A percentile compares a stretch with the other conserved stretches of the same genome.
phyloP scores from a whole-genome alignment of 2,329 filamentous ascomycete genomes.

The Scedosporium boydii region DNA sequence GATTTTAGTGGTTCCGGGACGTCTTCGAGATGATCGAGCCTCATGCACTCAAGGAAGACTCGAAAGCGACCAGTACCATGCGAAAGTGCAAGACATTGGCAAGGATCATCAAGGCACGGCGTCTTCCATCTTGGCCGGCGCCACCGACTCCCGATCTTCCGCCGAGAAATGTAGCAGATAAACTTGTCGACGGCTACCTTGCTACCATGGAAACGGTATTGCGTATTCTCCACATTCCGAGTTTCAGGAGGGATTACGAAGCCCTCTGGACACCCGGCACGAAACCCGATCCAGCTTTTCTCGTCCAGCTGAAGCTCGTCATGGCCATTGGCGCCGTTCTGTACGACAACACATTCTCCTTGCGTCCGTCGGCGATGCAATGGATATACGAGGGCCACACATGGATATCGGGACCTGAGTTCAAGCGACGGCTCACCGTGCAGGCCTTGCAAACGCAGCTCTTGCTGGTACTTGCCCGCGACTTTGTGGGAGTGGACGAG shows the following conservation, averaged over 20 bases:
- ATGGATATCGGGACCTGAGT: slow-evolving; percentile 42
- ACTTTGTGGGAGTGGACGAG: slow-evolving; percentile 26
- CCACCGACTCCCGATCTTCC: slow-evolving; percentile 34
- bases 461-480: slow-evolving; percentile 32
- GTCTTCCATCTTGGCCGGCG: slow-evolving; percentile 38
- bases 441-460: slow-evolving; percentile 39
- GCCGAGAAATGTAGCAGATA: slow-evolving; percentile 30
- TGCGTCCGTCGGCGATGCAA: slow-evolving; percentile 37
- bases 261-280: slow-evolving; percentile 31
- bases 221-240: slow-evolving; percentile 41
- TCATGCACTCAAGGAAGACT: slow-evolving; percentile 24
- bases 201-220: slow-evolving; percentile 35
- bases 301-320: slow-evolving; percentile 48
- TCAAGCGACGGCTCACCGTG: slow-evolving; percentile 40
- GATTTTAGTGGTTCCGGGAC: slow-evolving; percentile 25
- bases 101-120: slow-evolving; percentile 38
- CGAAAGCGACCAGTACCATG: slow-evolving; percentile 25
- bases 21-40: slow-evolving; percentile 35
- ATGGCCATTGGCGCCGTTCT: slow-evolving; percentile 45
- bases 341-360: slow-evolving; percentile 39
- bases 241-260: slow-evolving; percentile 38
- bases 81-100: slow-evolving; percentile 43
- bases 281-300: slow-evolving; percentile 29
- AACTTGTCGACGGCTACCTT: slow-evolving; percentile 39
- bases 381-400: slow-evolving; percentile 50